Evolutionary conservation across 495 filamentous ascomycete species (phyloP).

Genomic region (Chlorociboria aeruginascens): DNA sequence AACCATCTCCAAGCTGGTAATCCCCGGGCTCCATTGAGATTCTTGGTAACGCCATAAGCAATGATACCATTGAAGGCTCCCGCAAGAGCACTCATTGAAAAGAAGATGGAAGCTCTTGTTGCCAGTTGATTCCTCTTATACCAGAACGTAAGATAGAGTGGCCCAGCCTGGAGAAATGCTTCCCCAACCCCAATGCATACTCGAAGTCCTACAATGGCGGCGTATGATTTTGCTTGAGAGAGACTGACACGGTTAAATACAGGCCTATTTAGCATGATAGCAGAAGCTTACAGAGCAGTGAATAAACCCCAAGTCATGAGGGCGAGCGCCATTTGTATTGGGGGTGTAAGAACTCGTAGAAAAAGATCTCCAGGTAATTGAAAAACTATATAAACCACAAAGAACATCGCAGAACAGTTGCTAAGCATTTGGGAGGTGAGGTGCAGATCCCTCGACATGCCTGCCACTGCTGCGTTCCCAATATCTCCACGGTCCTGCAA

Average conservation of each 20-base stretch:
- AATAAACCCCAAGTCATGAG: neutral
- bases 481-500: conserved; percentile 29
- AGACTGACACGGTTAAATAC: neutral
- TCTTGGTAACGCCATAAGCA: conserved; percentile 27
- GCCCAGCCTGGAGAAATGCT: neutral
- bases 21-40: conserved; percentile 30
- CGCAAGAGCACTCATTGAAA: conserved; percentile 24
- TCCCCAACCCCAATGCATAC: neutral
- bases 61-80: conserved; percentile 44
- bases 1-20: conserved; percentile 39
- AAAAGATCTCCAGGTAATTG: neutral
- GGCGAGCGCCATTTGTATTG: neutral
- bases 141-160: conserved; percentile 1
- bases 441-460: conserved; percentile 23
- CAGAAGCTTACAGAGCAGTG: neutral
- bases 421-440: conserved; percentile 16
- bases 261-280: no score
- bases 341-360: neutral
- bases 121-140: conserved; percentile 2
- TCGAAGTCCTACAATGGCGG: neutral
- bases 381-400: conserved; percentile 3
- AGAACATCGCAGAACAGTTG: conserved; percentile 5
- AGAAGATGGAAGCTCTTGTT: conserved; percentile 12
- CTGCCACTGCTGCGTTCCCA: conserved; percentile 29
- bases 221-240: neutral